Base-by-base conservation (phyloP, 352 stramenopile species). In the Pythium periplocum region DNA sequence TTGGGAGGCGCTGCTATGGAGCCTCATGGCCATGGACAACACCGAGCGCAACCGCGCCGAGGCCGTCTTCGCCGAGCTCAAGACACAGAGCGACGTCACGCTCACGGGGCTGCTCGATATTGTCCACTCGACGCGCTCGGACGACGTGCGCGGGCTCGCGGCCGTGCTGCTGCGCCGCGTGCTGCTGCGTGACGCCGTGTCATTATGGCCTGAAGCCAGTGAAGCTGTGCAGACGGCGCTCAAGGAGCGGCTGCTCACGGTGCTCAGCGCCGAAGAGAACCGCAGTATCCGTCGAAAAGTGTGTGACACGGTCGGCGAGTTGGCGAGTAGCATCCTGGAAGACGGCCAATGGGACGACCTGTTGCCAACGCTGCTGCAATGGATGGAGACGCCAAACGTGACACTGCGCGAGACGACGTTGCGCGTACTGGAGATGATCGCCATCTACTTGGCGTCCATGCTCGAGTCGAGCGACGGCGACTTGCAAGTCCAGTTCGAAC, bases 261-360 rank as follows among this genome's bases (percentile, higher is more conserved):
- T 90, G 55, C 68, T 93, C 9, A 66, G 69, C 45, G 59, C 53
- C 39, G 82, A 93, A 53, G 50, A 64, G 42, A 83, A 93, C 58
- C 74, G 75, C 46, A 83, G 83, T 55, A 91, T 93, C 59, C 78
- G 83, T 10, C 78, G 83, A 37, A 90, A 91, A 49, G 75, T 91
- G 45, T 91, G 83, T 55, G 83, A 93, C 59, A 93, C 77, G 8
- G 83, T 93, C 37, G 83, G 83, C 43, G 83, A 93, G 45, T 60
- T 93, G 41, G 83, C 80, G 54, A 85, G 68, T 59, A 85, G 70
- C 46, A 86, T 93, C 60, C 52, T 93, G 11, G 83, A 91, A 33
- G 78, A 93, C 62, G 77, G 71, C 30, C 78, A 93, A 51, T 93
- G 83, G 80, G 75, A 87, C 53, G 76, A 77, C 26, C 57, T 93